Evolutionary conservation across 306 rosid genomes (phyloP).

Genomic region (Corylus americana): DNA sequence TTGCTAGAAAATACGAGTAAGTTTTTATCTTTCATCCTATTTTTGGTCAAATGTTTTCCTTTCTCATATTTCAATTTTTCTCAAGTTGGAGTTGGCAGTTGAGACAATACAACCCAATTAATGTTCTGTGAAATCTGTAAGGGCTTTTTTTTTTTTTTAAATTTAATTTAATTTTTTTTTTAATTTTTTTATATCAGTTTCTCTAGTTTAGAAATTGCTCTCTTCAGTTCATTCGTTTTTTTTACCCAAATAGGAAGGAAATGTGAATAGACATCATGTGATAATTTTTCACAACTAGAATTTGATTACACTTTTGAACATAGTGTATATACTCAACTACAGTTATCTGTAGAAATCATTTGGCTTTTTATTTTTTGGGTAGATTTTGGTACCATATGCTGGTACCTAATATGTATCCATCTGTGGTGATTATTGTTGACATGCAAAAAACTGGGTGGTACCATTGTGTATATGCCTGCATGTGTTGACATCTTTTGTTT

Average conservation of each 20-base stretch:
- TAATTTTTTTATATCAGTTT: neutral
- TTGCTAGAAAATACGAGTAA: constrained; percentile 97
- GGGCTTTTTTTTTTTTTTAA: neutral
- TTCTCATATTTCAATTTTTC: neutral
- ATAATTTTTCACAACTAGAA: neutral
- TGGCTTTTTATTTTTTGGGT: neutral
- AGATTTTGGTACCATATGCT: neutral
- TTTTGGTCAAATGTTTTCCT: neutral
- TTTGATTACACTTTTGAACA: neutral
- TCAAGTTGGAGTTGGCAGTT: neutral
- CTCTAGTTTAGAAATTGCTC: neutral
- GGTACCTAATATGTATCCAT: neutral
- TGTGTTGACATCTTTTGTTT: neutral
- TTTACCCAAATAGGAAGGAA: neutral
- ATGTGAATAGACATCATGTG: neutral
- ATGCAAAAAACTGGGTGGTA: neutral
- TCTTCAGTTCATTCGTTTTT: neutral
- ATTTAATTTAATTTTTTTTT: no score
- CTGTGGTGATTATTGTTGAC: neutral
- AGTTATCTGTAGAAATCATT: neutral
- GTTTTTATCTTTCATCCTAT: constrained; percentile 25
- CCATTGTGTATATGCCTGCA: neutral
- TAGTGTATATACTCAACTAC: neutral
- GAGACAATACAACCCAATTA: neutral
- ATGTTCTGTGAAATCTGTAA: neutral